Base-by-base conservation (phyloP, 2,329 filamentous ascomycete genomes). In the Fusarium lateritium region DNA sequence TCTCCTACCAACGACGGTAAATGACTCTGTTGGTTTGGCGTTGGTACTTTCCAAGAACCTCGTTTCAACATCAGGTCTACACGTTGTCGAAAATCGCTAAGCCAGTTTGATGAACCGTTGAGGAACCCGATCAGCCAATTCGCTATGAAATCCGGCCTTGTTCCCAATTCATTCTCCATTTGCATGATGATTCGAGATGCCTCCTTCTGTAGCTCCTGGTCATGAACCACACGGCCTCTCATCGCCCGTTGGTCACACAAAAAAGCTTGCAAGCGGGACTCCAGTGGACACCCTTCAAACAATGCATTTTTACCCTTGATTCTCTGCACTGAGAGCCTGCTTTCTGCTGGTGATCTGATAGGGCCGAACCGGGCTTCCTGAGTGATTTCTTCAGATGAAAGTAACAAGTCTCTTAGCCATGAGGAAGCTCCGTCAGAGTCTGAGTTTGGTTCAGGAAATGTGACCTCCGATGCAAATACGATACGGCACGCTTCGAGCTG, bases 401-500 rank as follows among this genome's bases (percentile, higher is more conserved):
- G 14, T 7, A 73, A 42, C 11, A 71, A 40, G 24, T 69, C 64
- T 39, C 68, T 51, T 7, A 68, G 40, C 59, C 65, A 70, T 8
- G 67, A 69, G 8, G 55, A 52, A 8, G 52, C 46, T 6, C 62
- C 49, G 17, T 36, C 38, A 3, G 43, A 50, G n/a, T 54, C 67
- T n/a, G 59, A 43, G 7, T 45, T 53, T 15, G 44, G 17, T 11
- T 64, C 60, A 1, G 65, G 66, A 9, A 57, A 65, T 6, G 52
- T 54, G 8, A 65, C 62, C 22, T 74, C 72, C 1, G 72, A 72
- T 1, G 72, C 70, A 40, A 73, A 62, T 6, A 73, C 58, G 7
- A 73, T 70, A 5, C 67, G 63, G 2, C 67, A 70, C 4, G 67
- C 67, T 45, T 70, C 67, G 5, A 70, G 26, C 7, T 70, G 67